Conservation (phyloP, 768 basidiomycete genomes). For the Dendrothele bispora region DNA sequence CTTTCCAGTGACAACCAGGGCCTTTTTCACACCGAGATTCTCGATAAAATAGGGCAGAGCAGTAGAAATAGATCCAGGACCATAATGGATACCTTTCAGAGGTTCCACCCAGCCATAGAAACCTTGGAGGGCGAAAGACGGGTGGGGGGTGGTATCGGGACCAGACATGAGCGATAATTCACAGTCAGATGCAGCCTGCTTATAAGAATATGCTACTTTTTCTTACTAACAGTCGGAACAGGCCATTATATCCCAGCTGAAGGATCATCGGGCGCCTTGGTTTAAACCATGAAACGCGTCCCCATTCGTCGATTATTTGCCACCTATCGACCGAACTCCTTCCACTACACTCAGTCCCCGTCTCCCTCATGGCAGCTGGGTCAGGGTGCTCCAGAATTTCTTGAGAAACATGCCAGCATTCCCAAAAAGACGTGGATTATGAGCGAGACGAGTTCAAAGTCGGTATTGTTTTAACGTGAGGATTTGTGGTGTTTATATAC, state of each 20-base stretch:
- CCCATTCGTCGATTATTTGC: too few species aligned
- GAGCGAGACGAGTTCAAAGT: constrained; percentile 30
- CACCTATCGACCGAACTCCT: too few species aligned
- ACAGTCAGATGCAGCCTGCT: too few species aligned
- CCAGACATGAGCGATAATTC: too few species aligned
- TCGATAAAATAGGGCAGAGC: constrained; percentile 65
- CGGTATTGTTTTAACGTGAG: constrained; percentile 7
- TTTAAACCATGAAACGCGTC: too few species aligned
- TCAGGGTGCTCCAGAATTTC: constrained; percentile 31
- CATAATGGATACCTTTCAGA: constrained; percentile 69
- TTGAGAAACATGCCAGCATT: constrained; percentile 31
- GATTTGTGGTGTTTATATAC: not conserved
- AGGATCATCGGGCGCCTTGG: too few species aligned
- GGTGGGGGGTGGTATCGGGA: constrained; percentile 9
- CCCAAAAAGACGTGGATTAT: constrained; percentile 44
- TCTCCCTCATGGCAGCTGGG: constrained; percentile 45
- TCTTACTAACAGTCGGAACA: constrained; percentile 7
- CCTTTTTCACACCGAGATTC: constrained; percentile 57
- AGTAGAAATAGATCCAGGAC: constrained; percentile 62
- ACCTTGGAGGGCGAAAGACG: constrained; percentile 37
- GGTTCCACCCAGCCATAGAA: constrained; percentile 69
- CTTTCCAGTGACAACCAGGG: constrained; percentile 70
- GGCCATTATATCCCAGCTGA: constrained; percentile 1
- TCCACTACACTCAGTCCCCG: constrained; percentile 35
- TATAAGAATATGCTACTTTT: too few species aligned